A percentile compares a stretch with the other conserved stretches of the same genome.
These are phyloP conservation scores for Kwoniella sp. DNA, from an alignment of 768 basidiomycete species.

Conservation along the genomic window DNA sequence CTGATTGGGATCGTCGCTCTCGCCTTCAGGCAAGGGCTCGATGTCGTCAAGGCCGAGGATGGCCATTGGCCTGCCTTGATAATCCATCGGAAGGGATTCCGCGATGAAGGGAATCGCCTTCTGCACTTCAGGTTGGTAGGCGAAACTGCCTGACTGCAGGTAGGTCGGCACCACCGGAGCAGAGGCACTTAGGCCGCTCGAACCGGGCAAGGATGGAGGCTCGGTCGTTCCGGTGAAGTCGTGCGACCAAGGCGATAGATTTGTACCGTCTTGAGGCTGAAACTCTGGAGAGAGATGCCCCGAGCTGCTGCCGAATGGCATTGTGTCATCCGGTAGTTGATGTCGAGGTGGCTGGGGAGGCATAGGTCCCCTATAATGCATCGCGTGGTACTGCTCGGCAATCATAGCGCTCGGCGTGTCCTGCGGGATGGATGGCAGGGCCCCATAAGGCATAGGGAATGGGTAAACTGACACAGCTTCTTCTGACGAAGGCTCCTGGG, in stretches of 20 bases:
- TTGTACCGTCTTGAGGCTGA: too few species aligned
- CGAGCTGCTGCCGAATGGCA: too few species aligned
- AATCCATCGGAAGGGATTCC: slow-evolving; percentile 10
- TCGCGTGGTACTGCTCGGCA: slow-evolving; percentile 10
- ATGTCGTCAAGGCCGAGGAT: slow-evolving; percentile 13
- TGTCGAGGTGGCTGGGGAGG: too few species aligned
- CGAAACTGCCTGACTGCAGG: too few species aligned
- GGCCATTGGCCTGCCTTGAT: slow-evolving; percentile 7
- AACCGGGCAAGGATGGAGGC: too few species aligned
- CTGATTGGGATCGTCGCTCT: slow-evolving; percentile 5
- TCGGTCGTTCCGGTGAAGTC: too few species aligned
- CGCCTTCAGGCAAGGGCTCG: slow-evolving; percentile 3
- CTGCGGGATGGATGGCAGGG: slow-evolving; percentile 22
- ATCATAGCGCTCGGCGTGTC: slow-evolving; percentile 10
- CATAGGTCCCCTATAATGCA: too few species aligned
- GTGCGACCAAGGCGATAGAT: too few species aligned
- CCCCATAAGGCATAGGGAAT: slow-evolving; percentile 32
- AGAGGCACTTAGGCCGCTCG: too few species aligned
- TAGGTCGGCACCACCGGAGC: too few species aligned
- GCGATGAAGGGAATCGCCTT: slow-evolving; percentile 9
- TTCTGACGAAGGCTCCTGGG: neutral
- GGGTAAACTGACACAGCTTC: slow-evolving; percentile 22
- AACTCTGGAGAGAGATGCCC: too few species aligned
- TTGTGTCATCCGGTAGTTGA: too few species aligned
- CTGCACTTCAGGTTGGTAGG: slow-evolving; percentile 1